Base-by-base conservation (phyloP, 495 filamentous ascomycete species). In the Neurospora sp. region DNA sequence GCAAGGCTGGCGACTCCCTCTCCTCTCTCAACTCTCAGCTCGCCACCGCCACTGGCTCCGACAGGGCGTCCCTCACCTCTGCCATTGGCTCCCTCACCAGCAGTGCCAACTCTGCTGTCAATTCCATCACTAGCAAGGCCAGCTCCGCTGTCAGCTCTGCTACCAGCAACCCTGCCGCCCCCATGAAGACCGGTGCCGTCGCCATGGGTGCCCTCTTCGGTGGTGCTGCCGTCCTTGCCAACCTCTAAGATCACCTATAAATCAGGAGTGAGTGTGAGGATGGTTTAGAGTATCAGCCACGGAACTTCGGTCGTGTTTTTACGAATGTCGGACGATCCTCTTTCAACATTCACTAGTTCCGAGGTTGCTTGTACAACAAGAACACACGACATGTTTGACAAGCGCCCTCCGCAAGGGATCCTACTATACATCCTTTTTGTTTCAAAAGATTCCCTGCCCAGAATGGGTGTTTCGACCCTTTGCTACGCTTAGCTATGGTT, bases 121-220 rank as follows among this genome's bases (percentile, higher is more conserved):
- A 70, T 71, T 73, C 72, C 31, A 73, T 48, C 48, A 74, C 70
- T 31, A 72, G 41, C 35, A 69, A 69, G 45, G 77, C 77, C 44
- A 44, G 38, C 38, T 71, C 69, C 37, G 39, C 22, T 31, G 38
- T 35, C 31, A 35, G 14, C 40, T 35, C 40, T n/a, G 44, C 20
- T 20, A 59, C 31, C 22, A 53, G 40, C 35, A 65, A 65, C 53
- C 53, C 53, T 65, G 53, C 53, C 20, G 75, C 72, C n/a, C 72
- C 79, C 6, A 39, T 72, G 40, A 76, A 75, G 75, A 83, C 80
- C 9, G 83, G 74, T 40, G 82, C 78, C 37, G 61, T 84, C 9
- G 83, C 76, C 12, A 41, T 82, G 12, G 83, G 79, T 38, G 81
- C 78, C 40, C 72, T 85, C 12, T 75, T 83, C 14, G 83, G 82